A percentile compares a stretch with the other conserved stretches of the same genome.
Conservation (phyloP, 768 basidiomycete species). For the Tulasnella calospora region DNA sequence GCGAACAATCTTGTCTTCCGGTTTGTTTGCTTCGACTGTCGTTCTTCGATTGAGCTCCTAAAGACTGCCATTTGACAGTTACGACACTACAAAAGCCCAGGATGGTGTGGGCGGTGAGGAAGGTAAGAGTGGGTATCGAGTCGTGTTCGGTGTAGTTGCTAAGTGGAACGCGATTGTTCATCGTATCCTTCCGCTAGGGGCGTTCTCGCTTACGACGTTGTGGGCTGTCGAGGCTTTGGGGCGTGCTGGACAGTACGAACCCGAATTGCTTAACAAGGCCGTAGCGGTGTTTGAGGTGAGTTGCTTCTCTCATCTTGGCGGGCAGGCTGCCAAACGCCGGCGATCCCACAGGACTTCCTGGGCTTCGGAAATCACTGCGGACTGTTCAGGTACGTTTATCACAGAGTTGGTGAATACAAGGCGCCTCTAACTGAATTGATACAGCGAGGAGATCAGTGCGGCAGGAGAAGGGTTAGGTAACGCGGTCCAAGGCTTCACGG, state of each 20-base stretch:
- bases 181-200: slow-evolving; percentile 13
- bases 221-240: slow-evolving; percentile 48
- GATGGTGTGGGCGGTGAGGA: slow-evolving; percentile 97
- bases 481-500: slow-evolving; percentile 85
- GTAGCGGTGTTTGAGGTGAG: slow-evolving; percentile 86
- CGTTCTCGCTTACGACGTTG: slow-evolving; percentile 72
- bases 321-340: slow-evolving; percentile 82
- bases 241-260: slow-evolving; percentile 76
- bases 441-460: slow-evolving; percentile 21
- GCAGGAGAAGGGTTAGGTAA: slow-evolving; percentile 60
- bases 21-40: slow-evolving; percentile 18
- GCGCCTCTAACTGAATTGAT: neutral
- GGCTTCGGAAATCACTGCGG: slow-evolving; percentile 26
- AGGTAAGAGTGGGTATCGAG: slow-evolving; percentile 41
- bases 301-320: slow-evolving; percentile 69
- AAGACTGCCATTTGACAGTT: slow-evolving; percentile 68
- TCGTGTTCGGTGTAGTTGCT: neutral
- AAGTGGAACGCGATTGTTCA: slow-evolving; percentile 2
- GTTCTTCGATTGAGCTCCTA: slow-evolving; percentile 46
- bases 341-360: slow-evolving; percentile 53
- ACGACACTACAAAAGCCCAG: slow-evolving; percentile 77
- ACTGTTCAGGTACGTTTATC: slow-evolving; percentile 53
- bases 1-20: slow-evolving; percentile 55
- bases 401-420: neutral
- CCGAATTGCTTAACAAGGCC: slow-evolving; percentile 57